These are phyloP conservation scores for Lophium mytilinum DNA, from an alignment of 495 filamentous ascomycete species.

Conservation along the genomic window DNA sequence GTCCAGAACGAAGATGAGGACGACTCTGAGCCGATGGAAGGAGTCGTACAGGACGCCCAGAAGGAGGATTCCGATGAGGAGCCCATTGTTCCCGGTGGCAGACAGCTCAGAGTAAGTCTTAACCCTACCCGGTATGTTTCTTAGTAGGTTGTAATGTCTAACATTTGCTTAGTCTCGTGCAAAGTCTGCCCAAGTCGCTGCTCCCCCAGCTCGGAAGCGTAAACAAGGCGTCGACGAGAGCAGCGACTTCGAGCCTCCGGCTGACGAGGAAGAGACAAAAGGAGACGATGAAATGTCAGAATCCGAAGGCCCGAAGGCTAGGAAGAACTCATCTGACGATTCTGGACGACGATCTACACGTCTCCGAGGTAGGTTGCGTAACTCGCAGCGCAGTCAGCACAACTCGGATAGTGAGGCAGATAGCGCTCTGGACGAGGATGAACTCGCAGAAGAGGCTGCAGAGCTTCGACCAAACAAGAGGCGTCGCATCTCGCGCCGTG, in stretches of 20 bases:
- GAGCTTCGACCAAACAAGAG: constrained; percentile 67
- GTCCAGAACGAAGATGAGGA: constrained; percentile 13
- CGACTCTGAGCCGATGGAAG: constrained; percentile 15
- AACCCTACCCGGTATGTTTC: not conserved
- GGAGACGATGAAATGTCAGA: constrained; percentile 58
- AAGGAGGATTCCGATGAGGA: constrained; percentile 37
- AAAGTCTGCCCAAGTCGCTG: not conserved
- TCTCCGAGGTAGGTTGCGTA: constrained; percentile 41
- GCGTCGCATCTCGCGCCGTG: constrained; percentile 3
- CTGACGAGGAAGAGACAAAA: constrained; percentile 50
- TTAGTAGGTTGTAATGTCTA: not conserved
- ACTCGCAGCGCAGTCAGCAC: constrained; percentile 45
- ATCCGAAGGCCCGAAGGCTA: constrained; percentile 38
- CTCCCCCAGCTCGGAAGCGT: constrained; percentile 31
- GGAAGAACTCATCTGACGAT: constrained; percentile 33
- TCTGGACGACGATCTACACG: constrained; percentile 43
- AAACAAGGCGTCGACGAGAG: constrained; percentile 50
- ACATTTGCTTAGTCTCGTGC: constrained; percentile 12
- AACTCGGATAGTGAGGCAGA: constrained; percentile 40
- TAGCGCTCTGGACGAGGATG: constrained; percentile 36
- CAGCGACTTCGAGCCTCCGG: constrained; percentile 82
- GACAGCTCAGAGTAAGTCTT: constrained; percentile 20
- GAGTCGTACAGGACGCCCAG: constrained; percentile 23
- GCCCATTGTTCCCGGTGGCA: constrained; percentile 42
- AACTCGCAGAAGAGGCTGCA: constrained; percentile 45